A percentile compares a stretch with the other conserved stretches of the same genome.
Evolutionary conservation across 148 eudicot genomes (phyloP).

Genomic region (Vaccinium darrowii): DNA sequence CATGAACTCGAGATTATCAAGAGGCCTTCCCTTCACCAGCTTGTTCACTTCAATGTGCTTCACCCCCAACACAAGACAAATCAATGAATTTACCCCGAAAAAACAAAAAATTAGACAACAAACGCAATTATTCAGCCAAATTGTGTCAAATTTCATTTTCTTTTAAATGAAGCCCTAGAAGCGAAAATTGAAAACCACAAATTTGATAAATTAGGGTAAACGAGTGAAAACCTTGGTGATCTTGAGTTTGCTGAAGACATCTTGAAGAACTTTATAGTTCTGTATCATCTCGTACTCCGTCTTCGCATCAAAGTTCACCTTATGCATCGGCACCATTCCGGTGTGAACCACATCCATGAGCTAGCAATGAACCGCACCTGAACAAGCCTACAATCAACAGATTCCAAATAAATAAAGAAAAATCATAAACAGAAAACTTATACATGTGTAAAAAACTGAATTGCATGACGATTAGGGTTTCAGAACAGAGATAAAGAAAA

Average conservation of each 20-base stretch:
- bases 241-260: slow-evolving; percentile 85
- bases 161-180: background rate
- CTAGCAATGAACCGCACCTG: slow-evolving; percentile 95
- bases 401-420: background rate
- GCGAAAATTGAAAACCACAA: background rate
- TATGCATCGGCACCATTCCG: slow-evolving; percentile 85
- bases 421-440: background rate
- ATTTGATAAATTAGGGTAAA: background rate
- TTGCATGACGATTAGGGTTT: slow-evolving; percentile 4
- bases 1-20: slow-evolving; percentile 94
- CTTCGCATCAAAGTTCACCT: slow-evolving; percentile 92
- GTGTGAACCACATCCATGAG: slow-evolving; percentile 88
- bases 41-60: slow-evolving; percentile 95
- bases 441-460: background rate
- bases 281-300: slow-evolving; percentile 89
- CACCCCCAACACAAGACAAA: slow-evolving; percentile 2
- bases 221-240: slow-evolving; percentile 55
- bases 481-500: background rate
- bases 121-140: background rate
- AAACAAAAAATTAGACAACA: background rate
- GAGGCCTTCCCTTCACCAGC: slow-evolving; percentile 74
- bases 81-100: background rate
- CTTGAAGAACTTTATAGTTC: slow-evolving; percentile 93
- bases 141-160: background rate
- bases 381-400: slow-evolving; percentile 55